Percentiles rank a stretch among this genome's conserved stretches.
Evolutionary conservation across 1,284 basidiomycete species (phyloP).

Genomic region (Microbotryomycetes sp.): DNA sequence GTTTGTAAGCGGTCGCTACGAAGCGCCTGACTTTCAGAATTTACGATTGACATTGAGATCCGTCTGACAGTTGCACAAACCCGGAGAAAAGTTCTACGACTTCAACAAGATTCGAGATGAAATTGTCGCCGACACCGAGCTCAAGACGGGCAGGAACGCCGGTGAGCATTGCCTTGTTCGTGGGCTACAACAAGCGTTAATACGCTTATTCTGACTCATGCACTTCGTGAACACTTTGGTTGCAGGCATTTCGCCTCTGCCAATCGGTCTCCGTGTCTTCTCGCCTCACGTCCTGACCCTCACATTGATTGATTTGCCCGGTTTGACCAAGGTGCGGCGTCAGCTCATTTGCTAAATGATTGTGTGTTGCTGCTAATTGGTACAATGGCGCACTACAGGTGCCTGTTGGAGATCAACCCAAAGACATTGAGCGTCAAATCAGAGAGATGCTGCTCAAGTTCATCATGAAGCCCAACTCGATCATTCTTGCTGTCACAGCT

Average conservation of each 20-base stretch:
- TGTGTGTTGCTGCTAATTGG: no score
- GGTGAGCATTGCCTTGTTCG: constrained; percentile 41
- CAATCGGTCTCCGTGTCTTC: constrained; percentile 95
- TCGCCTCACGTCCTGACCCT: constrained; percentile 94
- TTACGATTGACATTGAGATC: not conserved
- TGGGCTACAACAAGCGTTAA: not conserved
- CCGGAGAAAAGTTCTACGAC: constrained; percentile 94
- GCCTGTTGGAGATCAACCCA: constrained; percentile 94
- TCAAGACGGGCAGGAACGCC: constrained; percentile 95
- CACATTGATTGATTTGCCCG: constrained; percentile 93
- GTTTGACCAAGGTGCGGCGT: constrained; percentile 67
- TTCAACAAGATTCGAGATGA: constrained; percentile 95
- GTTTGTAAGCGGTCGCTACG: constrained; percentile 55
- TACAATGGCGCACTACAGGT: constrained; percentile 46
- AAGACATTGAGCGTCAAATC: constrained; percentile 97
- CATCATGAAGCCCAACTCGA: constrained; percentile 77
- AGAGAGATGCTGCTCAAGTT: constrained; percentile 93
- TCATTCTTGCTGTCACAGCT: constrained; percentile 88
- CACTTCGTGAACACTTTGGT: constrained; percentile 1
- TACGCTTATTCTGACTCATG: not conserved
- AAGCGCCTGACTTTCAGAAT: not conserved
- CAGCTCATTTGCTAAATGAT: not conserved
- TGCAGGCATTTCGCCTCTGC: constrained; percentile 79
- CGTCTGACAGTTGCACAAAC: constrained; percentile 49
- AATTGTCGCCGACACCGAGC: constrained; percentile 92